Evolutionary conservation across 768 basidiomycete genomes (phyloP), one percentile per base, ranked within the genome.

Genomic region (Daedaleopsis sinensis): DNA sequence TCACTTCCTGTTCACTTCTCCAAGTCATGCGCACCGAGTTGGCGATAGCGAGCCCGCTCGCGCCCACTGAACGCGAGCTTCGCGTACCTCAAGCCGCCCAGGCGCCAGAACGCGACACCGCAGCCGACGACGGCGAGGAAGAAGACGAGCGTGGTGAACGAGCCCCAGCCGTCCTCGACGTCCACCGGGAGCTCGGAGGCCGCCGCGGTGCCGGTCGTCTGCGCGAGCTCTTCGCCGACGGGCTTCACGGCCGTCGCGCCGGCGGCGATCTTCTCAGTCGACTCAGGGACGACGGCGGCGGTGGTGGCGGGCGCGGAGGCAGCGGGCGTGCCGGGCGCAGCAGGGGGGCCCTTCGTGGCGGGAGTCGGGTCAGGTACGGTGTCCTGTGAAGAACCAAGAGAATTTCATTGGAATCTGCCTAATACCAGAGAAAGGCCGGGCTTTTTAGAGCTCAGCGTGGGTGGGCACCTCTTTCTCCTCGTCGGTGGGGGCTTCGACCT

Each of bases 401-500:
- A 39, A 56, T 73, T 72, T 70, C 68, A 71, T 73, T 67, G 57
- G 65, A 67, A 63, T 43, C 42, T 53, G 56, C 58, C 68, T 66
- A 70, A 64, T 57, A 69, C 52, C 63, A 65, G 61, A 58, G 67
- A 65, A 65, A 62, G 42, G 49, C 53, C 44, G 62, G 27, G 67
- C 65, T 46, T 63, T 61, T 88, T 84, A 98, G 73, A 98, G 94
- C 86, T 98, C 96, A 85, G 85, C 90, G 72, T 87, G 94, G 70
- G 92, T 76, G 77, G 94, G 96, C 87, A 96, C 93, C 93, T 96
- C 81, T 63, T 92, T 89, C 72, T 88, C 91, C 57, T 89, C 82
- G 57, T 76, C 76, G 63, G 90, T 74, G 49, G 74, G 80, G 38
- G 78, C 56, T 59, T 89, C 86, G 35, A 87, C 65, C 15, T 73